Conservation (phyloP, 176 grass and related monocot species). For the Ensete ventricosum region DNA sequence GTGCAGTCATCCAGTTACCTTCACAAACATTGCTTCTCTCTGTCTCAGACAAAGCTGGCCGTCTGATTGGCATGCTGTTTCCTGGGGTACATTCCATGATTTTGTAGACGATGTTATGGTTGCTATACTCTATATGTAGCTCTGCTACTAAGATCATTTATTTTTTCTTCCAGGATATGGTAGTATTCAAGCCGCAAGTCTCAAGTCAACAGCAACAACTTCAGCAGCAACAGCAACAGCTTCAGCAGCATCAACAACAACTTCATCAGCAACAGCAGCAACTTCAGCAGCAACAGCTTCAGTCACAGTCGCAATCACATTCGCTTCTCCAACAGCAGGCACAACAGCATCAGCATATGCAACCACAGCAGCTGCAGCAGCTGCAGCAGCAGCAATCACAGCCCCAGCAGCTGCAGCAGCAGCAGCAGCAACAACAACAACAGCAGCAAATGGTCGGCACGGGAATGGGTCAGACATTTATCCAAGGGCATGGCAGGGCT, state of each 20-base stretch:
- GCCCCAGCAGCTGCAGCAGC: slow-evolving; percentile 17
- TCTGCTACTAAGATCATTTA: not conserved
- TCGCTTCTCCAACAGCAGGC: slow-evolving; percentile 16
- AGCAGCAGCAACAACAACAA: slow-evolving; percentile 28
- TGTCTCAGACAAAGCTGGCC: slow-evolving; percentile 80
- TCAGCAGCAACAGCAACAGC: slow-evolving; percentile 33
- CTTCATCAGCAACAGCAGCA: slow-evolving; percentile 42
- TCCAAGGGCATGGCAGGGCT: slow-evolving; percentile 47
- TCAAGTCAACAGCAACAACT: slow-evolving; percentile 58
- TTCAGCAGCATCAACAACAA: slow-evolving; percentile 24
- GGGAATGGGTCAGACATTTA: slow-evolving; percentile 58
- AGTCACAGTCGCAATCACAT: slow-evolving; percentile 13
- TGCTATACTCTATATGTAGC: not conserved
- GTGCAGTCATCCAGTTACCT: slow-evolving; percentile 93
- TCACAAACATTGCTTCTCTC: slow-evolving; percentile 93
- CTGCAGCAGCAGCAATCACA: slow-evolving; percentile 18
- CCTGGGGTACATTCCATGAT: slow-evolving; percentile 58
- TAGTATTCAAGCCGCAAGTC: slow-evolving; percentile 97
- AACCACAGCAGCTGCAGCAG: slow-evolving; percentile 29
- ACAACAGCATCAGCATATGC: slow-evolving; percentile 33
- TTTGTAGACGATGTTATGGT: not conserved
- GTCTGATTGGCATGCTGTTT: slow-evolving; percentile 91
- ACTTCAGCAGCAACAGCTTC: slow-evolving; percentile 47
- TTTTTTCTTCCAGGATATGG: slow-evolving; percentile 55
- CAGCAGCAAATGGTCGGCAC: slow-evolving; percentile 52